Base-by-base conservation (phyloP, 352 stramenopile genomes). In the Phytophthora sp. region DNA sequence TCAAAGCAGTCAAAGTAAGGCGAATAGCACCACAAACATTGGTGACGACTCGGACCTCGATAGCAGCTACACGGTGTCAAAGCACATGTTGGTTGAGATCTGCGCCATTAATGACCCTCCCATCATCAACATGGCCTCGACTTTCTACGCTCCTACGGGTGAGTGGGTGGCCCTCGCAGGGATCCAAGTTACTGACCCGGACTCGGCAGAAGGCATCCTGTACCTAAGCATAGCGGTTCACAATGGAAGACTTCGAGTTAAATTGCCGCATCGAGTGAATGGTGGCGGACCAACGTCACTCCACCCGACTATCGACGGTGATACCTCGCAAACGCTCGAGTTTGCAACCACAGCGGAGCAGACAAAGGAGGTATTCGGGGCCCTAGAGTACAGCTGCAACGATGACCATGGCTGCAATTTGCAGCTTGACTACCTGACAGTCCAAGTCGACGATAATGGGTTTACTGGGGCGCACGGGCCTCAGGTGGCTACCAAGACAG, bases 361-460 rank as follows among this genome's bases (percentile, higher is more conserved):
- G n/a, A 23, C 65, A 15, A 63, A 52, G 7, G 23, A 41, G 39
- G 36, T 86, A 18, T 60, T 88, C 16, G 36, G 27, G 23, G 38
- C 42, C 30, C 31, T 91, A 15, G 46, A 83, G 67, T 91, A 91
- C 36, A 53, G 47, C 11, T 57, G 63, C 46, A 54, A 76, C 6
- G 58, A 31, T 18, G 36, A 44, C 16, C 21, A 69, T 52, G 72
- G 45, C 13, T 88, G 76, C 4, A 73, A 68, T 35, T 63, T 61
- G 8, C 55, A 47, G 21, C 44, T 24, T 26, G 79, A 89, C 54
- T 71, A 68, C 31, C 26, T 91, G n/a, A 70, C 54, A 27, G 21
- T 88, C 21, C 62, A 77, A 30, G 79, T 88, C 26, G 78, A 88
- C 52, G 79, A 89, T 63, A 89, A 89, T 51, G 79, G 79, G 1